Evolutionary conservation across 2,329 filamentous ascomycete species (phyloP).

Genomic region (Pseudogymnoascus sp.): DNA sequence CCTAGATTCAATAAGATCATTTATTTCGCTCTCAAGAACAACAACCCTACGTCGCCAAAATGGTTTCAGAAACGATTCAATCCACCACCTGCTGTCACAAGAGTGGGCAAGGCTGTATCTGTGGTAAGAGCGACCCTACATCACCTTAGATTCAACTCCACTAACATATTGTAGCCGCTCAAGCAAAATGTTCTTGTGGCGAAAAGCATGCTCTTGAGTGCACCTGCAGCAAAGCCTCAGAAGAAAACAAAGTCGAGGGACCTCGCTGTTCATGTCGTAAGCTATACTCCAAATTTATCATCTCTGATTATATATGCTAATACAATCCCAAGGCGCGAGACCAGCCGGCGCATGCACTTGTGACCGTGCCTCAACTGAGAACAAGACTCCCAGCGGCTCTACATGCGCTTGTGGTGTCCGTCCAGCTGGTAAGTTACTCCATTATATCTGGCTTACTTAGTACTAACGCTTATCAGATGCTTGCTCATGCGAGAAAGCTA

Average conservation of each 20-base stretch:
- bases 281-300: conserved; percentile 31
- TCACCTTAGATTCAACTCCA: not conserved
- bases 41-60: not conserved
- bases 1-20: not conserved
- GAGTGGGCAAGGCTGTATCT: conserved; percentile 24
- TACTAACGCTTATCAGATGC: conserved; percentile 37
- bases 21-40: not conserved
- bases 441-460: conserved; percentile 6
- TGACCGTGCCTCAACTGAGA: conserved; percentile 62
- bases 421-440: conserved; percentile 49
- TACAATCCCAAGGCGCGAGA: conserved; percentile 40
- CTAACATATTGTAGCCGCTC: conserved; percentile 37
- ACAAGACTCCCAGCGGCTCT: conserved; percentile 47
- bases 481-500: conserved; percentile 76
- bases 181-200: conserved; percentile 79
- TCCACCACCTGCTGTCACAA: conserved; percentile 27
- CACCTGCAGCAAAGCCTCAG: conserved; percentile 66
- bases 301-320: conserved; percentile 29
- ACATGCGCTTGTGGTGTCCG: conserved; percentile 73
- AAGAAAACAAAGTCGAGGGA: conserved; percentile 66
- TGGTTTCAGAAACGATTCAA: conserved; percentile 20
- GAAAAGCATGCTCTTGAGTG: conserved; percentile 80
- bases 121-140: conserved; percentile 10
- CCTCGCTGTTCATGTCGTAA: conserved; percentile 72
- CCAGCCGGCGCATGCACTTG: conserved; percentile 77